A percentile compares a stretch with the other conserved stretches of the same genome.
Conservation (phyloP, 305 asterid genomes). For the Andrographis paniculata region DNA sequence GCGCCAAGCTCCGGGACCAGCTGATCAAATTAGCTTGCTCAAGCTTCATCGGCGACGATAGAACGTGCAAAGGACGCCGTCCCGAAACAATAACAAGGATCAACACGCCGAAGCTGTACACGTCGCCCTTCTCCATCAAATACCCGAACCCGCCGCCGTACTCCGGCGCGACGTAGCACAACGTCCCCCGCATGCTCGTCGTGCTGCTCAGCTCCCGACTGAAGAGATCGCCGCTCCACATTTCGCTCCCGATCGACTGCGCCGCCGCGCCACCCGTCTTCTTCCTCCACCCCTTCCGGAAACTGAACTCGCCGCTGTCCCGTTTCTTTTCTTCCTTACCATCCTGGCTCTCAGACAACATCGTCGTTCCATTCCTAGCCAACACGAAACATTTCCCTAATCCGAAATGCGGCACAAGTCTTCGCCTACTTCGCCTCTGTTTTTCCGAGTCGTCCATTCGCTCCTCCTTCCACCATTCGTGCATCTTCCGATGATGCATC, state of each 20-base stretch:
- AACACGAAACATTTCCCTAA: constrained; percentile 51
- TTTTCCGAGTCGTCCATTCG: constrained; percentile 46
- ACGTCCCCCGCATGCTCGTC: constrained; percentile 94
- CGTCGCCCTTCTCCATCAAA: constrained; percentile 76
- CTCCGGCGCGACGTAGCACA: constrained; percentile 86
- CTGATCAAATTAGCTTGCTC: constrained; percentile 78
- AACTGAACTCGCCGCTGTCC: constrained; percentile 58
- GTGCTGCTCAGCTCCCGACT: constrained; percentile 91
- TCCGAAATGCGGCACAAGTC: constrained; percentile 47
- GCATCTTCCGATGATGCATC: constrained; percentile 71
- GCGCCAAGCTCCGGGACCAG: constrained; percentile 77
- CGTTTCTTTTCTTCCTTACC: constrained; percentile 18
- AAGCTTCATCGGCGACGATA: constrained; percentile 84
- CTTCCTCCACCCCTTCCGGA: constrained; percentile 56
- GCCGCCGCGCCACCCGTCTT: constrained; percentile 24
- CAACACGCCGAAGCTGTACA: constrained; percentile 83
- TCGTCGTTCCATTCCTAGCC: constrained; percentile 26
- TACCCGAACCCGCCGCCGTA: constrained; percentile 59
- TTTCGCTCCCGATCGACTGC: constrained; percentile 48
- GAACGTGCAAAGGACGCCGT: constrained; percentile 81
- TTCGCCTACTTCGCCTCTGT: constrained; percentile 30
- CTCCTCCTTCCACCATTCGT: constrained; percentile 98
- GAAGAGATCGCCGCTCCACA: constrained; percentile 76
- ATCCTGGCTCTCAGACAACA: constrained; percentile 13
- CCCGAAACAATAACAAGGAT: constrained; percentile 75